Conservation (phyloP, 192 early-diverging fungal genomes). For the Coemansia asiatica region DNA sequence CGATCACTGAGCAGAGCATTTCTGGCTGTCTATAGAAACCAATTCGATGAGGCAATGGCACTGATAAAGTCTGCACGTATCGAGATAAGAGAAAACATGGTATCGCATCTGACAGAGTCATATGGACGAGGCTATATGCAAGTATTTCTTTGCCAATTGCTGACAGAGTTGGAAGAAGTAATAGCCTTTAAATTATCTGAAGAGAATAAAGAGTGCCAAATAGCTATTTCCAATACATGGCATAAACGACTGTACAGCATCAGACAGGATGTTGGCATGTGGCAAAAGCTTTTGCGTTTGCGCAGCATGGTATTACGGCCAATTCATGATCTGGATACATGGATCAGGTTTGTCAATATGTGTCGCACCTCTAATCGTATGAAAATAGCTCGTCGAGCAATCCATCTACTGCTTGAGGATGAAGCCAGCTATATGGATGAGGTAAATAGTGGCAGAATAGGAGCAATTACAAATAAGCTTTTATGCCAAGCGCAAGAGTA, state of each 20-base stretch:
- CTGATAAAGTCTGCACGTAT: slow-evolving; percentile 81
- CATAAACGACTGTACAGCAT: slow-evolving; percentile 77
- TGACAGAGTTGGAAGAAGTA: slow-evolving; percentile 95
- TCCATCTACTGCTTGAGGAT: slow-evolving; percentile 65
- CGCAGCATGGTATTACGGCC: slow-evolving; percentile 84
- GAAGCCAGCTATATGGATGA: slow-evolving; percentile 56
- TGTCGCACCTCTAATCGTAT: slow-evolving; percentile 85
- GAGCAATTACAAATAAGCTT: background rate
- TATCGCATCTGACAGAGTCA: slow-evolving; percentile 82
- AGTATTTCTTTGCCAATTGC: slow-evolving; percentile 91
- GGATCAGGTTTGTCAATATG: slow-evolving; percentile 91
- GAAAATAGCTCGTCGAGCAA: slow-evolving; percentile 75
- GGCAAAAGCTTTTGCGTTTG: slow-evolving; percentile 87
- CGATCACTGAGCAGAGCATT: slow-evolving; percentile 85
- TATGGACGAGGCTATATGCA: slow-evolving; percentile 85
- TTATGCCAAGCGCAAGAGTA: slow-evolving; percentile 17
- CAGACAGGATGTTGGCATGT: slow-evolving; percentile 88
- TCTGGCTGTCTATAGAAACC: slow-evolving; percentile 75
- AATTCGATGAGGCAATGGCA: slow-evolving; percentile 68
- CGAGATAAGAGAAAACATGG: slow-evolving; percentile 80
- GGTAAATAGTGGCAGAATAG: slow-evolving; percentile 9
- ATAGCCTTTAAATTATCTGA: slow-evolving; percentile 80
- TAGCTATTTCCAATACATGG: slow-evolving; percentile 83
- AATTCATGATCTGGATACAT: slow-evolving; percentile 88
- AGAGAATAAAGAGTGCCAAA: slow-evolving; percentile 71